Evolutionary conservation across 371 early-diverging fungal species (phyloP).

Genomic region (Mucor lusitanicus): DNA sequence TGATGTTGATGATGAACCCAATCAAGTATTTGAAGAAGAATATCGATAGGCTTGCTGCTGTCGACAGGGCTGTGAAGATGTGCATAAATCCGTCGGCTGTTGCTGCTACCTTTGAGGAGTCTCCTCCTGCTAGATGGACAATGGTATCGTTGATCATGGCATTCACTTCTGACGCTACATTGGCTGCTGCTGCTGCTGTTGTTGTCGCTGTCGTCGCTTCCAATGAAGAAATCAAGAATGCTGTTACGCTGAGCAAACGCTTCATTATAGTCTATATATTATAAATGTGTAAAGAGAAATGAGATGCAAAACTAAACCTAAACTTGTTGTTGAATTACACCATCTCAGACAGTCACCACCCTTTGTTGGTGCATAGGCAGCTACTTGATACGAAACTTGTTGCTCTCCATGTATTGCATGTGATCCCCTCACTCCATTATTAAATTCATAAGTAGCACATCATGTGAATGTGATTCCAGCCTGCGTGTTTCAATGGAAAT

Average conservation of each 20-base stretch:
- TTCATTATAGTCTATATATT: not conserved
- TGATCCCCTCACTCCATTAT: too few relatives aligned
- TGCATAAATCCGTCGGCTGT: conserved; percentile 7
- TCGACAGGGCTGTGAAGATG: conserved; percentile 3
- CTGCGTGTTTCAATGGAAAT: too few relatives aligned
- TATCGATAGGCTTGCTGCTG: conserved; percentile 11
- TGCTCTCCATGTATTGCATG: too few relatives aligned
- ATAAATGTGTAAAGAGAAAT: too few relatives aligned
- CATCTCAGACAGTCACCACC: too few relatives aligned
- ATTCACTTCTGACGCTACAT: not conserved
- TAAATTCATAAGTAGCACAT: too few relatives aligned
- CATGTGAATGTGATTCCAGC: too few relatives aligned
- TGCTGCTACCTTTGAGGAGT: not conserved
- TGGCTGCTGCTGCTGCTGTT: not conserved
- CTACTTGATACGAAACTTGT: too few relatives aligned
- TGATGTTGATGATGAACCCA: not conserved
- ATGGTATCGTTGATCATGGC: not conserved
- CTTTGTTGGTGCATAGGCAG: too few relatives aligned
- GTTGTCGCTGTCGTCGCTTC: not conserved
- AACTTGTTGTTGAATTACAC: too few relatives aligned
- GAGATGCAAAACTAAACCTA: too few relatives aligned
- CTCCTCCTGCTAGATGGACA: not conserved
- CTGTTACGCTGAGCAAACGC: not conserved
- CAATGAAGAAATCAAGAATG: not conserved
- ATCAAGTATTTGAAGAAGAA: conserved; percentile 14